Evolutionary conservation across 1,284 basidiomycete species (phyloP), one percentile per base, ranked within the genome.

Genomic region (Sphagnurus paluster): DNA sequence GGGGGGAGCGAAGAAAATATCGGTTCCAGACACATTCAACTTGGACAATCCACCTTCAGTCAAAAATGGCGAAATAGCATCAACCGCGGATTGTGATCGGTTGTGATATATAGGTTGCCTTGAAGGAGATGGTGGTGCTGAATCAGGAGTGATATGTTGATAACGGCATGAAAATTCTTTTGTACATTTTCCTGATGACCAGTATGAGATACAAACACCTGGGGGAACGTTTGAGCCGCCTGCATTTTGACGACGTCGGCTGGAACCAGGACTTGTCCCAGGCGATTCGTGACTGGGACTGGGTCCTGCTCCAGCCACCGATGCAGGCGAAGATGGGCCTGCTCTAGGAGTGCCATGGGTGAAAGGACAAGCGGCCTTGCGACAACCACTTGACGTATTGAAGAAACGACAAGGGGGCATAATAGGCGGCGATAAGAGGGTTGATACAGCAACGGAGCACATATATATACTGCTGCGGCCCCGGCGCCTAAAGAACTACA

Each of bases 131-230:
- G 32, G 49, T 34, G 35, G 48, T 35, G 33, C 48, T 5, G 59
- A 49, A 24, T 57, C 63, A 8, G 30, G 30, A 19, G 53, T 59
- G 13, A 54, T 54, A 53, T 84, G 80, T 23, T 54, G 58, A 56
- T 61, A 80, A 11, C 51, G 67, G 58, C 82, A 84, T 1, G 61
- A 57, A 46, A 79, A 82, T 13, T 70, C 71, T 6, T 62, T 62
- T 6, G 56, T 65, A 56, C 82, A 85, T 28, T 55, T 58, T 2
- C 82, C 82, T 0, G 57, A 64, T 0, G 67, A 58, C 80, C 79
- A 85, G 57, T 64, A 84, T 55, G 66, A 74, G 16, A 58, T 62
- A 62, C 83, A 85, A 2, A 70, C 62, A 1, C 74, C 72, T 17
- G 39, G 54, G 1, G 79, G 77, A 23, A 63, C 53, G 7, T 42